Evolutionary conservation across 768 basidiomycete genomes (phyloP).

Genomic region (Boletellus sp.): DNA sequence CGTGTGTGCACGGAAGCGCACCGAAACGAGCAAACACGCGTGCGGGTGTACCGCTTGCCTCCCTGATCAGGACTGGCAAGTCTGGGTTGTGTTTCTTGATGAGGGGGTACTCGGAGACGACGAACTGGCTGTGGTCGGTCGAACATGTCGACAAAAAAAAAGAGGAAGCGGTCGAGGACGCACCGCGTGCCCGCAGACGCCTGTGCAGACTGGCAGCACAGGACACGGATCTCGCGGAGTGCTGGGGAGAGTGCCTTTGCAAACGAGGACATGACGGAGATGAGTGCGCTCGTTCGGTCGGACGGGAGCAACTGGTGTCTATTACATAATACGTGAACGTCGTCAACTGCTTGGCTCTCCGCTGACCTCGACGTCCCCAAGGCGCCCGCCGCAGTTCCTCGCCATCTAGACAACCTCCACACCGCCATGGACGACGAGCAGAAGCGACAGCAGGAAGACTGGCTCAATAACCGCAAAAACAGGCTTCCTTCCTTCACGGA

Average conservation of each 20-base stretch:
- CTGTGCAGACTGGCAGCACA: conserved; percentile 72
- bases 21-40: conserved; percentile 84
- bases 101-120: conserved; percentile 65
- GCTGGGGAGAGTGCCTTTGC: conserved; percentile 73
- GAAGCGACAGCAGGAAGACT: conserved; percentile 60
- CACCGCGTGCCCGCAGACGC: conserved; percentile 81
- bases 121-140: conserved; percentile 62
- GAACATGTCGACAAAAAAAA: background rate
- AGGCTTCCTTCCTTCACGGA: conserved; percentile 86
- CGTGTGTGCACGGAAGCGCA: conserved; percentile 37
- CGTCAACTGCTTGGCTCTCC: conserved; percentile 12
- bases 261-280: conserved; percentile 54
- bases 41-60: conserved; percentile 76
- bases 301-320: background rate
- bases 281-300: conserved; percentile 6
- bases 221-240: conserved; percentile 73
- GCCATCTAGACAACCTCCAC: conserved; percentile 3
- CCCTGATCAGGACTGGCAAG: conserved; percentile 78
- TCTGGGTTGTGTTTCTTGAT: conserved; percentile 85
- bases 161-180: conserved; percentile 20
- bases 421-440: conserved; percentile 53
- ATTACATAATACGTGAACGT: conserved; percentile 28
- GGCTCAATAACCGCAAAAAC: conserved; percentile 65
- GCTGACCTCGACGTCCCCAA: conserved; percentile 16
- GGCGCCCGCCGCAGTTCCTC: conserved; percentile 13